Evolutionary conservation across 495 filamentous ascomycete genomes (phyloP).

Genomic region (Neurospora hispaniola): DNA sequence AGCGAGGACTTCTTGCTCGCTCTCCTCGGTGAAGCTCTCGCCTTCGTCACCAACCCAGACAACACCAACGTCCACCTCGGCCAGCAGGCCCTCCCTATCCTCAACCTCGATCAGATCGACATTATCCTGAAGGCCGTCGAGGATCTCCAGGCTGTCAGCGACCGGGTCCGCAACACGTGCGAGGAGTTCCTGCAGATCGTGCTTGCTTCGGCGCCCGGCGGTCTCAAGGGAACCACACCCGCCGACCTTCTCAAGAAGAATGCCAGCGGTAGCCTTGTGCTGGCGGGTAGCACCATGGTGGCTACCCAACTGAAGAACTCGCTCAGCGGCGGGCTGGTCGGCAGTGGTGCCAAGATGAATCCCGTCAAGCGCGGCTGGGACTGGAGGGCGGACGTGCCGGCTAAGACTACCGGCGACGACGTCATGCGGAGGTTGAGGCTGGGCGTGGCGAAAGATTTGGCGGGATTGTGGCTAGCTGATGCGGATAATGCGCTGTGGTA

Average conservation of each 20-base stretch:
- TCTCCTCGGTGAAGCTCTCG: conserved; percentile 70
- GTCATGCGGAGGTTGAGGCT: conserved; percentile 61
- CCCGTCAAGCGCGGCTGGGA: conserved; percentile 63
- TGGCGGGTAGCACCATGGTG: conserved; percentile 64
- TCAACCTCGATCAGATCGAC: conserved; percentile 58
- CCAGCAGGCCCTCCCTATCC: conserved; percentile 21
- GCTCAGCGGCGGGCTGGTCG: conserved; percentile 16
- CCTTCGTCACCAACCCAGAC: conserved; percentile 55
- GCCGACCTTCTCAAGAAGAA: conserved; percentile 58
- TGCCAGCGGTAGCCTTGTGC: conserved; percentile 44
- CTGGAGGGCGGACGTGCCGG: conserved; percentile 59
- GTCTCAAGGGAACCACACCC: conserved; percentile 41
- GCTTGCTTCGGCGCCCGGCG: conserved; percentile 31
- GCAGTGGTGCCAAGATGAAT: conserved; percentile 28
- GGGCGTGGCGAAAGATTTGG: conserved; percentile 61
- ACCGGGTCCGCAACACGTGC: conserved; percentile 55
- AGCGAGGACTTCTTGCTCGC: conserved; percentile 77
- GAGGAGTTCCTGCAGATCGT: conserved; percentile 58
- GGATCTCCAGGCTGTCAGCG: conserved; percentile 67
- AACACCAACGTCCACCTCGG: conserved; percentile 18
- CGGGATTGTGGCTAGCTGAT: conserved; percentile 49
- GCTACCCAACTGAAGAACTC: conserved; percentile 50
- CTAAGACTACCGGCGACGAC: conserved; percentile 49
- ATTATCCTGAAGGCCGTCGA: conserved; percentile 69
- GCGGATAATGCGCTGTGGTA: conserved; percentile 32